Evolutionary conservation across 495 filamentous ascomycete genomes (phyloP).

Genomic region (Bathelium albidoporum): DNA sequence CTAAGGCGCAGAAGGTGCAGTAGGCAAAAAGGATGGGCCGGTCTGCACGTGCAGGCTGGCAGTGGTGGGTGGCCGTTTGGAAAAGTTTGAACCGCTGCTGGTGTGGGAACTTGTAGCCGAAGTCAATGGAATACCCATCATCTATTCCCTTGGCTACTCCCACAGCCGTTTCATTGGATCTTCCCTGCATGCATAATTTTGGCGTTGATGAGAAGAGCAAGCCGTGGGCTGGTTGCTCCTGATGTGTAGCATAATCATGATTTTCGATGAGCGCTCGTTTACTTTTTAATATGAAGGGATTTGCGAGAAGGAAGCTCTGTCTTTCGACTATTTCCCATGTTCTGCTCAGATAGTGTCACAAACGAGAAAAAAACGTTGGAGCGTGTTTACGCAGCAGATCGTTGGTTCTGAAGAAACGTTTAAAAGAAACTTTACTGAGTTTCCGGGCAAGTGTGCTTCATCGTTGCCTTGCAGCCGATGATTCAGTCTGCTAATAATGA

Average conservation of each 20-base stretch:
- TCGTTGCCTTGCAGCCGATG: no score
- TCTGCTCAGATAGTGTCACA: neutral
- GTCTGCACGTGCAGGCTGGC: no score
- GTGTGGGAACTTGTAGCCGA: neutral
- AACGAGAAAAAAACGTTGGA: no score
- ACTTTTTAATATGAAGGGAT: no score
- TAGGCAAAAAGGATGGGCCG: conserved; percentile 24
- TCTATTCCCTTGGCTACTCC: neutral
- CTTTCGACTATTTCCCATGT: neutral
- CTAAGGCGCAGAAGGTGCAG: conserved; percentile 56
- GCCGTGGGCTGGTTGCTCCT: neutral
- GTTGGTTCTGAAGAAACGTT: no score
- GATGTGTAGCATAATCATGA: neutral
- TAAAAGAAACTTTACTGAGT: no score
- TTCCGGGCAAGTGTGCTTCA: no score
- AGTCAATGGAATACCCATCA: neutral
- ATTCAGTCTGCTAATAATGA: no score
- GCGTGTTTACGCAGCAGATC: no score
- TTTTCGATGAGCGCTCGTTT: neutral
- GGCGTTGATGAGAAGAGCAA: neutral
- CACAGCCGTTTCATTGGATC: neutral
- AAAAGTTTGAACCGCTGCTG: neutral
- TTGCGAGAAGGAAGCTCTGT: no score
- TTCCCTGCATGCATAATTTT: neutral
- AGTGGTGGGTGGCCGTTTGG: no score